These are phyloP conservation scores for Aphanomyces euteiches DNA, from an alignment of 352 stramenopile species.

Conservation along the genomic window DNA sequence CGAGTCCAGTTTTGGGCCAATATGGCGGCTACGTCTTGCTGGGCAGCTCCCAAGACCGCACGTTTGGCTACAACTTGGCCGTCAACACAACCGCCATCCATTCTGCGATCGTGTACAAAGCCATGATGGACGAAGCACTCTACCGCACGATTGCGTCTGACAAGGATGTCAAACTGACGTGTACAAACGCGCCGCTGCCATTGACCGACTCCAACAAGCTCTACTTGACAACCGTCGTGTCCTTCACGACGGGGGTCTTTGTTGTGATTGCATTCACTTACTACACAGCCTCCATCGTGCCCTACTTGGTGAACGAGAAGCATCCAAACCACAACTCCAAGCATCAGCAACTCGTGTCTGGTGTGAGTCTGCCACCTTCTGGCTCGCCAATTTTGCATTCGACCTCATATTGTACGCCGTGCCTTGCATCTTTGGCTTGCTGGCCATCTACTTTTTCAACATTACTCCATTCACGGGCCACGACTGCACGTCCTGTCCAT, in stretches of 20 bases:
- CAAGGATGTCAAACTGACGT: constrained; percentile 32
- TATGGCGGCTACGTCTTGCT: constrained; percentile 52
- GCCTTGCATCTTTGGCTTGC: constrained; percentile 43
- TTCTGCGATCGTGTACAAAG: constrained; percentile 53
- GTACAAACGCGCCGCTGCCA: constrained; percentile 51
- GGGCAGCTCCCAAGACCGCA: constrained; percentile 39
- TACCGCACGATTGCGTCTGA: constrained; percentile 48
- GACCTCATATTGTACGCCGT: constrained; percentile 91
- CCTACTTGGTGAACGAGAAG: constrained; percentile 95
- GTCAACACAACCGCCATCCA: constrained; percentile 59
- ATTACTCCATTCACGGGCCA: constrained; percentile 49
- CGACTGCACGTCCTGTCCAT: constrained; percentile 50
- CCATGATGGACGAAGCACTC: constrained; percentile 53
- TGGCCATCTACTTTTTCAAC: constrained; percentile 49
- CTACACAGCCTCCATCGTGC: constrained; percentile 88
- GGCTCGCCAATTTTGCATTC: constrained; percentile 94
- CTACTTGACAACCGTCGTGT: constrained; percentile 45
- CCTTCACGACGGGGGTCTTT: constrained; percentile 77
- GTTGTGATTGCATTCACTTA: constrained; percentile 90
- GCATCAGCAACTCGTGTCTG: constrained; percentile 95
- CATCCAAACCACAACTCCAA: constrained; percentile 91
- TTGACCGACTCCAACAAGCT: constrained; percentile 45
- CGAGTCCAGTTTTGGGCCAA: constrained; percentile 32
- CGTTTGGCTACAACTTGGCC: constrained; percentile 61
- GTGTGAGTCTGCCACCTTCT: constrained; percentile 92